phyloP scores from a whole-genome alignment of 495 filamentous ascomycete genomes.

The Apiosordaria backusii region DNA sequence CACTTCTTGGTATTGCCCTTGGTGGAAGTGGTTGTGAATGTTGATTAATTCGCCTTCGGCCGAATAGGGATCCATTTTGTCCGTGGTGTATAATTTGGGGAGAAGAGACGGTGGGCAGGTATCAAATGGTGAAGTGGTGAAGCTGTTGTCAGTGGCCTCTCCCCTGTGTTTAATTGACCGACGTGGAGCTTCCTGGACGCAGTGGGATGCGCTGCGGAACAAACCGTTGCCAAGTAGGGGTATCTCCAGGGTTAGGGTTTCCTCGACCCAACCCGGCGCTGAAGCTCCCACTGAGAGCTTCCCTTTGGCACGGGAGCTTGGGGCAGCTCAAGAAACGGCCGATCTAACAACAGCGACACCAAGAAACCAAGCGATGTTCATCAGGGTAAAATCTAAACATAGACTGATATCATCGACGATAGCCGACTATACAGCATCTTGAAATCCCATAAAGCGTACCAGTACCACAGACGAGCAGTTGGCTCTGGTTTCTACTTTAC shows the following conservation, averaged over 20 bases:
- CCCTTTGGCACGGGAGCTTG: slow-evolving; percentile 11
- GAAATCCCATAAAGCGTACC: neutral
- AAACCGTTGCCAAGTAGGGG: slow-evolving; percentile 5
- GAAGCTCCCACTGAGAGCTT: slow-evolving; percentile 9
- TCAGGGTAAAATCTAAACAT: slow-evolving; percentile 4
- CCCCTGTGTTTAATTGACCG: slow-evolving; percentile 18
- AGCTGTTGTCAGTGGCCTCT: slow-evolving; percentile 6
- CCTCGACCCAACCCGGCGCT: neutral
- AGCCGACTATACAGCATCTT: neutral
- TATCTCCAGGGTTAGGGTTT: slow-evolving; percentile 11
- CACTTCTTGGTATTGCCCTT: slow-evolving; percentile 80
- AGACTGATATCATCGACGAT: neutral
- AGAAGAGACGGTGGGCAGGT: too few relatives aligned
- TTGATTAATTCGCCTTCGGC: slow-evolving; percentile 94
- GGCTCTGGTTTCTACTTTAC: neutral
- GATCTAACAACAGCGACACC: slow-evolving; percentile 16
- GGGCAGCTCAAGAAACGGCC: slow-evolving; percentile 16
- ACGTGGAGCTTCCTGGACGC: slow-evolving; percentile 20
- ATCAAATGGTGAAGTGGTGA: slow-evolving; percentile 7
- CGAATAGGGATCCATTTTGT: slow-evolving; percentile 74
- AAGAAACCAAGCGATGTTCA: slow-evolving; percentile 16
- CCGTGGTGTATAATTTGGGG: neutral
- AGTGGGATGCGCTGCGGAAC: slow-evolving; percentile 7
- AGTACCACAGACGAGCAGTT: neutral
- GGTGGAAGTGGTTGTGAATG: slow-evolving; percentile 92